Evolutionary conservation across 768 basidiomycete species (phyloP).

Genomic region (Cystobasidium tubakii): DNA sequence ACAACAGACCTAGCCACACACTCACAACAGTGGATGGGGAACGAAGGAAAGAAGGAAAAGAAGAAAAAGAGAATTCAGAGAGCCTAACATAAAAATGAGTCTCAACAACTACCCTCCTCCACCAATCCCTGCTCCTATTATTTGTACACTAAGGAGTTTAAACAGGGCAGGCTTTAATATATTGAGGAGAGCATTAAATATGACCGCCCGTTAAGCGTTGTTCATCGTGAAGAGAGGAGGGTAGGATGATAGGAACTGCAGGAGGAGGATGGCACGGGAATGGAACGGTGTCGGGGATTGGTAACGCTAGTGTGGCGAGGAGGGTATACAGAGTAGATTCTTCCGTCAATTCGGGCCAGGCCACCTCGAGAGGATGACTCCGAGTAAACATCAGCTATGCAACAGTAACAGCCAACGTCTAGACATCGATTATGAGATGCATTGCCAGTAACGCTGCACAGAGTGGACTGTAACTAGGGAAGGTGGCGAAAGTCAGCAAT

Average conservation of each 20-base stretch:
- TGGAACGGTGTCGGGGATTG: background rate
- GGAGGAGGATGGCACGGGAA: background rate
- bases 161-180: slow-evolving; percentile 13
- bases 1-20: too few species aligned
- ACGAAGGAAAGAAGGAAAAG: background rate
- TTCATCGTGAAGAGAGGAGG: slow-evolving; percentile 21
- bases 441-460: background rate
- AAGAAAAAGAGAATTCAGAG: slow-evolving; percentile 1
- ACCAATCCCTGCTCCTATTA: slow-evolving; percentile 1
- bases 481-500: background rate
- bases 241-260: background rate
- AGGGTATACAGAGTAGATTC: too few species aligned
- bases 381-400: too few species aligned
- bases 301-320: too few species aligned
- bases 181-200: slow-evolving; percentile 21
- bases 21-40: too few species aligned
- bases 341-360: too few species aligned
- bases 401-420: too few species aligned
- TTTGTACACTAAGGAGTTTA: slow-evolving; percentile 26
- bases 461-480: background rate
- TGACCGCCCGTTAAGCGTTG: slow-evolving; percentile 38
- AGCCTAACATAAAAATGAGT: slow-evolving; percentile 29
- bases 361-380: too few species aligned
- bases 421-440: too few species aligned
- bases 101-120: slow-evolving; percentile 32